A percentile compares a stretch with the other conserved stretches of the same genome.
These are phyloP conservation scores for Cucurbita moschata DNA, from an alignment of 306 rosid genomes.

Conservation along the genomic window DNA sequence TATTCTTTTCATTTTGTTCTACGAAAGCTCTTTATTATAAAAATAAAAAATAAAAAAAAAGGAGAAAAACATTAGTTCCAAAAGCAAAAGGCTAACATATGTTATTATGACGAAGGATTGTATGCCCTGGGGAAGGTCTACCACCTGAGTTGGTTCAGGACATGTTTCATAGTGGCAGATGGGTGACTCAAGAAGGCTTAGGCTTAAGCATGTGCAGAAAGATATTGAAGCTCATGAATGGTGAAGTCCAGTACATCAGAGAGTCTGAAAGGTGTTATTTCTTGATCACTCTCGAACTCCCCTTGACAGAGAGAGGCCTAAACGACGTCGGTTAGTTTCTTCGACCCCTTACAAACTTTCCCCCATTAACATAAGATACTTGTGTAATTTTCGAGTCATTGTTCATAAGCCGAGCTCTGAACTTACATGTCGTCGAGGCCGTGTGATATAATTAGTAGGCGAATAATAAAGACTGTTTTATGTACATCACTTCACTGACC, in stretches of 20 bases:
- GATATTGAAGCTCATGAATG: slow-evolving; percentile 77
- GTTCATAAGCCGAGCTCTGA: slow-evolving; percentile 4
- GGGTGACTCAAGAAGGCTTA: slow-evolving; percentile 83
- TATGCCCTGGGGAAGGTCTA: slow-evolving; percentile 94
- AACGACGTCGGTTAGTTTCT: slow-evolving; percentile 24
- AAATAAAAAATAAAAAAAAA: no score
- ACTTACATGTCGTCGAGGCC: background rate
- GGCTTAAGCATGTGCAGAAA: slow-evolving; percentile 93
- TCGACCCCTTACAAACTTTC: background rate
- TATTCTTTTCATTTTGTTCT: background rate
- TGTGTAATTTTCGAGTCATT: slow-evolving; percentile 2
- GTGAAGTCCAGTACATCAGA: slow-evolving; percentile 86
- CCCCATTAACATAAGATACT: slow-evolving; percentile 1
- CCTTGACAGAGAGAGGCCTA: slow-evolving; percentile 34
- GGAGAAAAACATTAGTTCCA: background rate
- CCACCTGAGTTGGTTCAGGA: slow-evolving; percentile 84
- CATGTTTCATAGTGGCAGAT: slow-evolving; percentile 70
- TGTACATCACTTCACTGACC: background rate
- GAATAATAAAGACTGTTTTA: background rate
- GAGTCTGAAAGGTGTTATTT: slow-evolving; percentile 89
- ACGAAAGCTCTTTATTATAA: no score
- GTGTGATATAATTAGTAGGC: background rate
- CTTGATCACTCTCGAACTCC: slow-evolving; percentile 66
- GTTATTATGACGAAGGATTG: slow-evolving; percentile 43
- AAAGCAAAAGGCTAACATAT: background rate